These are phyloP conservation scores for Nitzschia palea DNA, from an alignment of 108 stramenopile species.

Conservation along the genomic window DNA sequence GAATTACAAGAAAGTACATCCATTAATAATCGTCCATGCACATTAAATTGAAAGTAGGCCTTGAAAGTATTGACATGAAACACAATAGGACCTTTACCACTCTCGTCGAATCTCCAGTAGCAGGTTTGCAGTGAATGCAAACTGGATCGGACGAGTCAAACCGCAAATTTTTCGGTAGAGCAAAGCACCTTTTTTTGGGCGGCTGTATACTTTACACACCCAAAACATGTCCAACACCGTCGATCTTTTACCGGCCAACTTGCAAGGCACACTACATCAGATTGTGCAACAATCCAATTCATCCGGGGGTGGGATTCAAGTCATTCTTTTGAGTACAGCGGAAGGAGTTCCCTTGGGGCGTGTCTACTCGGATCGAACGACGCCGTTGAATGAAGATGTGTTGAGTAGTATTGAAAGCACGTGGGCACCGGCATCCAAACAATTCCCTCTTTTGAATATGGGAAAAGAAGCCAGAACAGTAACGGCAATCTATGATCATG, in stretches of 20 bases:
- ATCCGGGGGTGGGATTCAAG: conserved; percentile 40
- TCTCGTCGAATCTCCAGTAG: too few relatives aligned
- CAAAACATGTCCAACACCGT: conserved; percentile 32
- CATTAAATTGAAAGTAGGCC: too few relatives aligned
- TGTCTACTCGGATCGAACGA: conserved; percentile 25
- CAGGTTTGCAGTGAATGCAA: too few relatives aligned
- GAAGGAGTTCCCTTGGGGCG: conserved; percentile 59
- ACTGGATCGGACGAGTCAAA: too few relatives aligned
- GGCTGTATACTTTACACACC: too few relatives aligned
- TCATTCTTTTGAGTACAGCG: conserved; percentile 49
- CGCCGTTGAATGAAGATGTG: conserved; percentile 42
- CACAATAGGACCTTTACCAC: too few relatives aligned
- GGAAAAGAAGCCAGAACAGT: conserved; percentile 49
- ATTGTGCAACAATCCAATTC: conserved; percentile 38
- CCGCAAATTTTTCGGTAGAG: too few relatives aligned
- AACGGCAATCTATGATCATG: conserved; percentile 58
- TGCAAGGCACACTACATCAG: conserved; percentile 44
- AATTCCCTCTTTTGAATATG: conserved; percentile 50
- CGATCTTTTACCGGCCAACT: conserved; percentile 38
- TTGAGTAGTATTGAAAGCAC: conserved; percentile 46
- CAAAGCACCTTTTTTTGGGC: too few relatives aligned
- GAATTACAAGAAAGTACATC: too few relatives aligned
- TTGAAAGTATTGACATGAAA: too few relatives aligned
- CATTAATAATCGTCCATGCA: too few relatives aligned
- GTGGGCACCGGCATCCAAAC: conserved; percentile 62